phyloP scores from a whole-genome alignment of 2,329 filamentous ascomycete genomes.

The Colletotrichum somersetense region DNA sequence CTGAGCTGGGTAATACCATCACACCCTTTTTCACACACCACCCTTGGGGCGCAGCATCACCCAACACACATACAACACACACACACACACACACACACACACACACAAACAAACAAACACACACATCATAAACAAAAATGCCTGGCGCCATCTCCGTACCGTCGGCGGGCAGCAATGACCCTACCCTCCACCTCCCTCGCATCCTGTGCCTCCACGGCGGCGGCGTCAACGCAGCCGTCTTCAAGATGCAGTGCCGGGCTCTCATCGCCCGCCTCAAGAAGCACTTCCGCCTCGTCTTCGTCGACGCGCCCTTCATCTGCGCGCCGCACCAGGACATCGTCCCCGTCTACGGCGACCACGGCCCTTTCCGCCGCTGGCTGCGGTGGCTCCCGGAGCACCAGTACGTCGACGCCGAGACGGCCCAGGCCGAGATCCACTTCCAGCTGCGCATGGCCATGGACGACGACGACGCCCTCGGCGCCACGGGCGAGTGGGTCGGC shows the following conservation, averaged over 20 bases:
- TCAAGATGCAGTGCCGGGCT: constrained; percentile 75
- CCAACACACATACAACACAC: too few relatives aligned
- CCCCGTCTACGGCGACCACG: constrained; percentile 73
- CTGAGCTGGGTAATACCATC: too few relatives aligned
- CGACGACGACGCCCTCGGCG: constrained; percentile 62
- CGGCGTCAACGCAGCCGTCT: constrained; percentile 78
- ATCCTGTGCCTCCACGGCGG: constrained; percentile 87
- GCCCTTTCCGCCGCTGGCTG: constrained; percentile 74
- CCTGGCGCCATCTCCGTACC: constrained; percentile 28
- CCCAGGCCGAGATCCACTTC: constrained; percentile 56
- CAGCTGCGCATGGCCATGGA: constrained; percentile 62
- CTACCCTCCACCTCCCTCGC: constrained; percentile 63
- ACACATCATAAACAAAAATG: constrained; percentile 13
- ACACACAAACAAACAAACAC: background rate
- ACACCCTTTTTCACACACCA: too few relatives aligned
- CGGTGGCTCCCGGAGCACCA: constrained; percentile 72
- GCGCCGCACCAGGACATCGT: constrained; percentile 72
- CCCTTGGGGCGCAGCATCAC: too few relatives aligned
- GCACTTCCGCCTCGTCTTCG: constrained; percentile 79
- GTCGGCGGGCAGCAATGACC: constrained; percentile 29
- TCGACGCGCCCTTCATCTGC: constrained; percentile 76
- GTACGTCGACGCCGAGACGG: constrained; percentile 61
- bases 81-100: too few relatives aligned
- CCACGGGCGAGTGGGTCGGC: constrained; percentile 69
- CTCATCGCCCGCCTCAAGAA: constrained; percentile 60